Percentiles rank a stretch among this genome's conserved stretches.
Evolutionary conservation across 306 rosid genomes (phyloP).

Genomic region (Canavalia gladiata): DNA sequence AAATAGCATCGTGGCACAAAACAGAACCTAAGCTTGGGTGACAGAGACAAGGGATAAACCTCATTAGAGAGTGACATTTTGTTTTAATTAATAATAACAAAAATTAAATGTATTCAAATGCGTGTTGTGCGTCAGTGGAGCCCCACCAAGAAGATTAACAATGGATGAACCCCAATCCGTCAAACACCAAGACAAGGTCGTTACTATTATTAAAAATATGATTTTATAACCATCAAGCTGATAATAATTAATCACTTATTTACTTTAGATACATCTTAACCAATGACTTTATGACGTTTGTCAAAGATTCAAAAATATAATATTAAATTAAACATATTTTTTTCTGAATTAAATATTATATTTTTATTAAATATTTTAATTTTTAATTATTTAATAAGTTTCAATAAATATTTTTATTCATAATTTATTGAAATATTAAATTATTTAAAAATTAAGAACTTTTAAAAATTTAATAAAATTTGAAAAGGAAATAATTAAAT

Average conservation of each 20-base stretch:
- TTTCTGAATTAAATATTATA: too few relatives aligned
- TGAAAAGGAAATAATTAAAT: too few relatives aligned
- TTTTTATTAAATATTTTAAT: too few relatives aligned
- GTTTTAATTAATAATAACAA: neutral
- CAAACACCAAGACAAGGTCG: neutral
- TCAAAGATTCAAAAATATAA: neutral
- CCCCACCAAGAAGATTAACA: slow-evolving; percentile 12
- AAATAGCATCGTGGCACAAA: neutral
- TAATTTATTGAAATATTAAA: too few relatives aligned
- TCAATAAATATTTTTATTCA: too few relatives aligned
- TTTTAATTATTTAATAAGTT: too few relatives aligned
- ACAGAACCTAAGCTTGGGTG: neutral
- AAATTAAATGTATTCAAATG: neutral
- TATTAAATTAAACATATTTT: too few relatives aligned
- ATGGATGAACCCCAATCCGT: slow-evolving; percentile 9
- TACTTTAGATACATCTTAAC: neutral
- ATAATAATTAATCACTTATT: neutral
- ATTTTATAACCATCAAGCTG: neutral
- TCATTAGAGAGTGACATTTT: slow-evolving; percentile 13
- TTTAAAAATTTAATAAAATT: too few relatives aligned
- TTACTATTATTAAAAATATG: neutral
- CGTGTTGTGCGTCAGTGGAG: slow-evolving; percentile 21
- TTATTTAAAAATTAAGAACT: too few relatives aligned
- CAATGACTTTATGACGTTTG: neutral
- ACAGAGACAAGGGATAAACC: neutral